Percentiles rank a stretch among this genome's conserved stretches.
phyloP scores from a whole-genome alignment of 2,329 filamentous ascomycete genomes.

The Aspergillus vadensis region DNA sequence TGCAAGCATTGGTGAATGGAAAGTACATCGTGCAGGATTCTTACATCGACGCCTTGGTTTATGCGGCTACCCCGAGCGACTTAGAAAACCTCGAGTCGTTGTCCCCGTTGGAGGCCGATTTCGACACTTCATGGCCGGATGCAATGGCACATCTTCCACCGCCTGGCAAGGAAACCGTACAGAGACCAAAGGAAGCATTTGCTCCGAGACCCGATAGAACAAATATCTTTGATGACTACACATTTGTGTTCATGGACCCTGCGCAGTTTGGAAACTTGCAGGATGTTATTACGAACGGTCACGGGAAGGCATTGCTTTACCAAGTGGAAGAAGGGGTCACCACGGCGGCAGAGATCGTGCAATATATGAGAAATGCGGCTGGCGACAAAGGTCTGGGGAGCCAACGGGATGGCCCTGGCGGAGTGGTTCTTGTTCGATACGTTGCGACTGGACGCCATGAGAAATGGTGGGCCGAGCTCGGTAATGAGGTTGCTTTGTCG shows the following conservation, averaged over 20 bases:
- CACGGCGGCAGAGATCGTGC: constrained; percentile 71
- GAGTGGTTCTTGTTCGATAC: constrained; percentile 75
- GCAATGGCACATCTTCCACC: constrained; percentile 71
- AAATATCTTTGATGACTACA: constrained; percentile 81
- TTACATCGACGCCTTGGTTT: constrained; percentile 72
- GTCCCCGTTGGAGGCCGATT: constrained; percentile 74
- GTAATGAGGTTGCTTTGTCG: constrained; percentile 67
- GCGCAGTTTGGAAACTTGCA: constrained; percentile 75
- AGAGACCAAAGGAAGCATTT: constrained; percentile 69
- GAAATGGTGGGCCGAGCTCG: constrained; percentile 71
- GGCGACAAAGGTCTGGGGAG: constrained; percentile 71
- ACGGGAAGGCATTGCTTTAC: constrained; percentile 76
- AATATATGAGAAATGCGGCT: constrained; percentile 72
- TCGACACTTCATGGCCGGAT: constrained; percentile 76
- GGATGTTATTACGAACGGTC: constrained; percentile 73
- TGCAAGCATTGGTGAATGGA: constrained; percentile 83
- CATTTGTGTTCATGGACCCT: constrained; percentile 81
- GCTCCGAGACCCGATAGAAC: constrained; percentile 66
- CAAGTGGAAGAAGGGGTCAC: constrained; percentile 65
- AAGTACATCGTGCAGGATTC: constrained; percentile 72
- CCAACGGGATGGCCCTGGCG: constrained; percentile 65
- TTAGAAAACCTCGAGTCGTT: constrained; percentile 54
- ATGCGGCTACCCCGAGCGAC: constrained; percentile 57
- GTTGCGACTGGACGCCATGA: constrained; percentile 59
- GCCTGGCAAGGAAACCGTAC: constrained; percentile 71